phyloP scores from a whole-genome alignment of 441 rosid species.

The Metrosideros polymorpha region DNA sequence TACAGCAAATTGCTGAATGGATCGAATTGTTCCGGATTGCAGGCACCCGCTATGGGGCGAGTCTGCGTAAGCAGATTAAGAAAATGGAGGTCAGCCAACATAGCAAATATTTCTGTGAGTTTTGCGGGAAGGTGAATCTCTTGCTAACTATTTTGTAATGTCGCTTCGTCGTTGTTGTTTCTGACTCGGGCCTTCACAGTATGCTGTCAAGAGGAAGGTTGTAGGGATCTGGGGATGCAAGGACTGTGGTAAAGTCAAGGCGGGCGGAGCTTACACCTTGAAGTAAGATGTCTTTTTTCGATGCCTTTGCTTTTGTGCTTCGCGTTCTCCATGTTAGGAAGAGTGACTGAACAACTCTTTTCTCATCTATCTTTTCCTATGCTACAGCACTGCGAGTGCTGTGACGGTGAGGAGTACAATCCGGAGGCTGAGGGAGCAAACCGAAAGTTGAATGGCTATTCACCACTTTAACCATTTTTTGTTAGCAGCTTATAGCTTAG shows the following conservation, averaged over 20 bases:
- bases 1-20: background rate
- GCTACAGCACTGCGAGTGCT: slow-evolving; percentile 73
- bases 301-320: background rate
- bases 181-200: slow-evolving; percentile 20
- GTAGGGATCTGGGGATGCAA: slow-evolving; percentile 96
- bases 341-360: background rate
- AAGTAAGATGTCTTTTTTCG: slow-evolving; percentile 32
- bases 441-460: slow-evolving; percentile 48
- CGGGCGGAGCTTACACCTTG: slow-evolving; percentile 94
- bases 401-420: slow-evolving; percentile 85
- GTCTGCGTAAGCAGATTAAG: slow-evolving; percentile 94
- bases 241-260: slow-evolving; percentile 88
- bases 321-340: background rate
- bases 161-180: too few relatives aligned
- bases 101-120: slow-evolving; percentile 94
- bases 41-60: slow-evolving; percentile 93
- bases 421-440: slow-evolving; percentile 83
- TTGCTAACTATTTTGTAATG: background rate
- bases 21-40: background rate
- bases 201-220: slow-evolving; percentile 81
- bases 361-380: background rate
- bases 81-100: slow-evolving; percentile 33
- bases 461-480: background rate
- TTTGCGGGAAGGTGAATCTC: slow-evolving; percentile 73
- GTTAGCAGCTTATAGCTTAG: background rate